These are phyloP conservation scores for Didymosphaeria variabile DNA, from an alignment of 2,329 filamentous ascomycete species.

Conservation along the genomic window DNA sequence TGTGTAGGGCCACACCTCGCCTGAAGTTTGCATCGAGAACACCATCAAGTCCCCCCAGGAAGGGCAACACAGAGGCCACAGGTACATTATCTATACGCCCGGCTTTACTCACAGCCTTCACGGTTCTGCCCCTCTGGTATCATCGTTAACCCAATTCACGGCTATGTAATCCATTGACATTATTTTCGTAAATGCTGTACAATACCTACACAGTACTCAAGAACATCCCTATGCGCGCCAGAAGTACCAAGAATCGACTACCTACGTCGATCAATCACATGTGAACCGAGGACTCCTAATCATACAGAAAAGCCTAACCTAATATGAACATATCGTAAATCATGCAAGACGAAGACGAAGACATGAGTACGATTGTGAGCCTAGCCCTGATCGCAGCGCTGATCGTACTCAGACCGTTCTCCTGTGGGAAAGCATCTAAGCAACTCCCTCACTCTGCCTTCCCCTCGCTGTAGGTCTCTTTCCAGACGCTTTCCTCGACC, in stretches of 20 bases:
- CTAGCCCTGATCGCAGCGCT: too few species aligned
- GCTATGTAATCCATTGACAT: neutral
- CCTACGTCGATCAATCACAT: too few species aligned
- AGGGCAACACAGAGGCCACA: too few species aligned
- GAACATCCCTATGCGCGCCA: too few species aligned
- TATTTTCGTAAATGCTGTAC: neutral
- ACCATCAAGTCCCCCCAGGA: neutral
- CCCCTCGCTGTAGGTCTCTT: conserved; percentile 24
- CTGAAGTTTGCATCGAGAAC: too few species aligned
- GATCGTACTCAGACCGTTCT: too few species aligned
- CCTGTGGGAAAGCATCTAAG: neutral
- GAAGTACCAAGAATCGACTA: too few species aligned
- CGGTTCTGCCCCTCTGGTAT: neutral
- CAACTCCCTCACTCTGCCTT: conserved; percentile 15
- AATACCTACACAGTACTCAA: too few species aligned
- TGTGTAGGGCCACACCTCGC: neutral
- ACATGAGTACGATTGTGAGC: too few species aligned
- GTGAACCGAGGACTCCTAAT: neutral
- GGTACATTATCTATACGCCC: too few species aligned
- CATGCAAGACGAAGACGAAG: neutral
- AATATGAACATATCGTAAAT: neutral
- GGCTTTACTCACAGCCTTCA: neutral
- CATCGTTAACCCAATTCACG: neutral
- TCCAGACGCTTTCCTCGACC: conserved; percentile 14
- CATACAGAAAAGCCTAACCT: neutral